Conservation (phyloP, 192 early-diverging fungal species). For the Mortierella alpina region DNA sequence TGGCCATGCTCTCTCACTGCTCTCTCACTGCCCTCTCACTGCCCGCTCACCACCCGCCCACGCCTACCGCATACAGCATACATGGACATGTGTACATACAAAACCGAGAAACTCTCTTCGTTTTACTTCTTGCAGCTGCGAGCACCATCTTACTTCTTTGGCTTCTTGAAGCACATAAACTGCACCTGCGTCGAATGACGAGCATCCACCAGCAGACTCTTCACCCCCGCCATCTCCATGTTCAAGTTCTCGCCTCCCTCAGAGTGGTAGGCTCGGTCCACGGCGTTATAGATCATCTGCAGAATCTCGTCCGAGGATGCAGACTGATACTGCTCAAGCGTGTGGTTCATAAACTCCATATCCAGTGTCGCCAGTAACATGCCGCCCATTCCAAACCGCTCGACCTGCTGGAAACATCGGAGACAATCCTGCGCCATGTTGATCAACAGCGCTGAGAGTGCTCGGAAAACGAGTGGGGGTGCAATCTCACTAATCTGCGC, state of each 20-base stretch:
- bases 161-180: constrained; percentile 68
- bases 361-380: constrained; percentile 96
- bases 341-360: constrained; percentile 89
- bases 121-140: too few species aligned
- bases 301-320: constrained; percentile 73
- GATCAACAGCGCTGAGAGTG: constrained; percentile 78
- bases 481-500: constrained; percentile 89
- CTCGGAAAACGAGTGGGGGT: constrained; percentile 79
- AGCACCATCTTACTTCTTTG: constrained; percentile 18
- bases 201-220: constrained; percentile 62
- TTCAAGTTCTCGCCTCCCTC: constrained; percentile 62
- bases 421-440: constrained; percentile 85
- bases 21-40: not conserved
- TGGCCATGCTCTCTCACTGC: not conserved
- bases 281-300: constrained; percentile 78
- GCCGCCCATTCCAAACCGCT: constrained; percentile 89
- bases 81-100: too few species aligned
- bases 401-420: constrained; percentile 80
- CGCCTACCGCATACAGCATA: too few species aligned
- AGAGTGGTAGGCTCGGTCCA: constrained; percentile 73
- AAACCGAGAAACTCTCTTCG: too few species aligned
- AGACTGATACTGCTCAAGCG: constrained; percentile 81
- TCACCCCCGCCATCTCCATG: constrained; percentile 64
- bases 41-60: too few species aligned
- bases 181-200: constrained; percentile 64